Base-by-base conservation (phyloP, 2,329 filamentous ascomycete species). In the Trichophyton mentagrophytes region DNA sequence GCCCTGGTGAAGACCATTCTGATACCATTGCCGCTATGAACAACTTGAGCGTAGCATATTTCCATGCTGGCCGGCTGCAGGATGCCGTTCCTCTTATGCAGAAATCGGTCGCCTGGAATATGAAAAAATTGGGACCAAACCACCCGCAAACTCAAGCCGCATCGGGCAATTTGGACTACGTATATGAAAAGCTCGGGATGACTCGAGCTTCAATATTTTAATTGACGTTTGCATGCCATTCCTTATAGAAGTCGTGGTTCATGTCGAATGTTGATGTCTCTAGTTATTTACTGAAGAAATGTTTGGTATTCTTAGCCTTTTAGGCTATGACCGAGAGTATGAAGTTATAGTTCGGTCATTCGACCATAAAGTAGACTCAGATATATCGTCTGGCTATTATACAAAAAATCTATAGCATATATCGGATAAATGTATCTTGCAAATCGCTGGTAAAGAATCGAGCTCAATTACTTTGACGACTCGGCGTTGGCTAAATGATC, bases 401-500 rank as follows among this genome's bases (percentile, higher is more conserved):
- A 22, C 30, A 57, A 17, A 57, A 53, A 30, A 9, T 13, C 9
- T 53, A 53, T 53, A 53, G 30, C 22, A 53, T 25, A 72, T 56
- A 1, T 65, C 25, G 20, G 7, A 13, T 11, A 9, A 33, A 13
- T 59, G 22, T 44, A 25, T 8, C 44, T 17, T 11, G 49, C 7
- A 27, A 30, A 33, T 53, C 49, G n/a, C 22, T 33, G 27, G 2
- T 30, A 15, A 3, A 15, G n/a, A 13, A 5, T 13, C 17, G 22
- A 27, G 9, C 22, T 3, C 15, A n/a, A 25, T 53, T 17, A 20
- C 30, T 57, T 57, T 38, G 55, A 20, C n/a, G 38, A 25, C 15
- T 40, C 27, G 9, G 65, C 57, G 40, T 66, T 68, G 3, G 65
- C 62, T 22, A 74, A 61, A 64, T 74, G 72, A 51, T 74, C 72